Evolutionary conservation across 2,329 filamentous ascomycete genomes (phyloP).

Genomic region (Westerdykella sp.): DNA sequence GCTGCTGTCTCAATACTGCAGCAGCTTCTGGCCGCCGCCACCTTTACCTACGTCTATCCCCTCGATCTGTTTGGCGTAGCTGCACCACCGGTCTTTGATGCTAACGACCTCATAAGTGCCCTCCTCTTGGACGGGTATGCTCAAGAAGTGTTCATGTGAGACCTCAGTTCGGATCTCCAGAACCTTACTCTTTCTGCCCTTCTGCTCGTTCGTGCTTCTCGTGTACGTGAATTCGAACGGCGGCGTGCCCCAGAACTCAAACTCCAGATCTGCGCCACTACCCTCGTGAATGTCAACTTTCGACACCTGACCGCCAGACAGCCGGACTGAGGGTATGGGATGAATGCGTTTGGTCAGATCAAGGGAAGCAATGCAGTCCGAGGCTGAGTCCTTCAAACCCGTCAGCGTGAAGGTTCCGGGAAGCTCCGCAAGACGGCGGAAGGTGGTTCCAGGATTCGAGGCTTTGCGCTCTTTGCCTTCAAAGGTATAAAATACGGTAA

Average conservation of each 20-base stretch:
- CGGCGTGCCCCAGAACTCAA: slow-evolving; percentile 91
- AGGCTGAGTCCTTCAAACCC: slow-evolving; percentile 78
- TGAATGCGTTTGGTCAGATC: slow-evolving; percentile 80
- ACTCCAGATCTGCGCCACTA: slow-evolving; percentile 84
- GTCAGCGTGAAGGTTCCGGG: slow-evolving; percentile 86
- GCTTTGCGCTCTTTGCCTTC: slow-evolving; percentile 72
- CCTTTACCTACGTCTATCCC: slow-evolving; percentile 27
- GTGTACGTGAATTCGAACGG: slow-evolving; percentile 99
- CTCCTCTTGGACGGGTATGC: slow-evolving; percentile 80
- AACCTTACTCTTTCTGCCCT: slow-evolving; percentile 54
- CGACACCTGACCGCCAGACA: slow-evolving; percentile 74
- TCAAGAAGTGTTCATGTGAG: slow-evolving; percentile 74
- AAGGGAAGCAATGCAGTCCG: slow-evolving; percentile 75
- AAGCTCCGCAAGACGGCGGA: slow-evolving; percentile 87
- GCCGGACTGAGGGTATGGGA: slow-evolving; percentile 82
- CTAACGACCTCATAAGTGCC: slow-evolving; percentile 96
- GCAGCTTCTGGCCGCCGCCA: slow-evolving; percentile 34
- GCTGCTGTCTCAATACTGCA: slow-evolving; percentile 24
- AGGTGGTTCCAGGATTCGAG: slow-evolving; percentile 70
- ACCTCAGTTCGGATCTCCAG: slow-evolving; percentile 87
- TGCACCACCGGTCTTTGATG: slow-evolving; percentile 89
- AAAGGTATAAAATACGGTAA: slow-evolving; percentile 89
- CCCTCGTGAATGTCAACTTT: slow-evolving; percentile 95
- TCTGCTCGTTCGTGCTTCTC: slow-evolving; percentile 75
- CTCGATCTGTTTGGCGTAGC: slow-evolving; percentile 68